phyloP scores from a whole-genome alignment of 495 filamentous ascomycete genomes.

The Glutinoglossum americanum region DNA sequence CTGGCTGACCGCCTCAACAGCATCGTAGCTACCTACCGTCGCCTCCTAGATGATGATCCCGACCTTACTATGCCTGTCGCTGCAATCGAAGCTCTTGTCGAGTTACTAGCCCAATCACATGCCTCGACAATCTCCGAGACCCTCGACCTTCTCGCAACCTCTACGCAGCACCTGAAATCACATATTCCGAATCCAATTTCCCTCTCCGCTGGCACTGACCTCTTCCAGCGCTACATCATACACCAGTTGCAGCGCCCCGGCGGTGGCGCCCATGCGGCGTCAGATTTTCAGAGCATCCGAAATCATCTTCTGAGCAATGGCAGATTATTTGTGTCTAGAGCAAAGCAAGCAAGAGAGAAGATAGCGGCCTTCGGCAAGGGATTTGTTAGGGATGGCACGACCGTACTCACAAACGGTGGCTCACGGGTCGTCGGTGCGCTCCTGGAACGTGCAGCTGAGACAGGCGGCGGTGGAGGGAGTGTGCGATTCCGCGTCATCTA shows the following conservation, averaged over 20 bases:
- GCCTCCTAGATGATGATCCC: slow-evolving; percentile 37
- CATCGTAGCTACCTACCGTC: slow-evolving; percentile 31
- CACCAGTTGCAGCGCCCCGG: slow-evolving; percentile 37
- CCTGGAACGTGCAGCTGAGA: slow-evolving; percentile 48
- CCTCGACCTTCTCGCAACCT: slow-evolving; percentile 55
- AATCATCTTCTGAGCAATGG: slow-evolving; percentile 67
- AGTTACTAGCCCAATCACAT: slow-evolving; percentile 51
- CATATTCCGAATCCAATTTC: slow-evolving; percentile 72
- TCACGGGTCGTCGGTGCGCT: slow-evolving; percentile 64
- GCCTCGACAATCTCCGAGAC: slow-evolving; percentile 84
- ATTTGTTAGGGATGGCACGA: slow-evolving; percentile 53
- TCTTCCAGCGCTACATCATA: slow-evolving; percentile 87
- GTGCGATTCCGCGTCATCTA: slow-evolving; percentile 72
- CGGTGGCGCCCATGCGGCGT: slow-evolving; percentile 22
- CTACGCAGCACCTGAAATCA: slow-evolving; percentile 49
- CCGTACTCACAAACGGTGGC: slow-evolving; percentile 72
- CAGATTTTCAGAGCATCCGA: slow-evolving; percentile 62
- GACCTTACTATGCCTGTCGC: slow-evolving; percentile 90
- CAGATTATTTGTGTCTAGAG: slow-evolving; percentile 61
- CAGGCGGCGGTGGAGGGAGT: slow-evolving; percentile 20
- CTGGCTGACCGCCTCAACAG: slow-evolving; percentile 12
- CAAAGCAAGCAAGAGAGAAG: slow-evolving; percentile 62
- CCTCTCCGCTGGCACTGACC: slow-evolving; percentile 78
- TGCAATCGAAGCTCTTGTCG: slow-evolving; percentile 80
- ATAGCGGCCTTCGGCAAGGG: slow-evolving; percentile 61